A percentile compares a stretch with the other conserved stretches of the same genome.
phyloP scores from a whole-genome alignment of 768 basidiomycete species.

The Rhizopogon sp. region DNA sequence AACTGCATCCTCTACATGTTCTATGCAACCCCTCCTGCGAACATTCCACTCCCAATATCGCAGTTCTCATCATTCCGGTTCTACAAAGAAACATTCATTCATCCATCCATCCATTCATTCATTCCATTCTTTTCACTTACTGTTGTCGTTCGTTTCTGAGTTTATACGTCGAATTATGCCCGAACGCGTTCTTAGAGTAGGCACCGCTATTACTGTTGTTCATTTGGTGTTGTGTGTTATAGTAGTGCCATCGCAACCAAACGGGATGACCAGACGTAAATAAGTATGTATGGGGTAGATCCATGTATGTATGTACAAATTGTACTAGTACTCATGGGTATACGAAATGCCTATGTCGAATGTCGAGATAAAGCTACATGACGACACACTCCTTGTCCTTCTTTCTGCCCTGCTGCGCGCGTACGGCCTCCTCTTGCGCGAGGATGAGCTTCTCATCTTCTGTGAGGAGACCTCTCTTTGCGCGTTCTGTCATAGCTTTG shows the following conservation, averaged over 20 bases:
- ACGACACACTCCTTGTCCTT: neutral
- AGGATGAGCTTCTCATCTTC: neutral
- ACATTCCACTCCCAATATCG: constrained; percentile 3
- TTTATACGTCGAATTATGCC: constrained; percentile 27
- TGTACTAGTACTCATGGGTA: too few species aligned
- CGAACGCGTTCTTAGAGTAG: constrained; percentile 1
- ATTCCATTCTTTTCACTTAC: constrained; percentile 14
- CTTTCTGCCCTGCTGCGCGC: neutral
- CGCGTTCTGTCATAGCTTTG: neutral
- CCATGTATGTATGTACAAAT: neutral
- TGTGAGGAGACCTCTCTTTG: neutral
- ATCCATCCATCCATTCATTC: constrained; percentile 6
- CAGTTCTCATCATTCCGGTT: constrained; percentile 8
- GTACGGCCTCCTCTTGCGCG: neutral
- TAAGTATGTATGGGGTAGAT: neutral
- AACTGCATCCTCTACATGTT: neutral
- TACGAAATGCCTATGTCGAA: neutral
- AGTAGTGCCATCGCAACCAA: neutral
- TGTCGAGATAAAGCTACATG: neutral
- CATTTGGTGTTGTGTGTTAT: constrained; percentile 17
- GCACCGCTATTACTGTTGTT: constrained; percentile 15
- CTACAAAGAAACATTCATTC: constrained; percentile 1
- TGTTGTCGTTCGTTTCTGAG: constrained; percentile 18
- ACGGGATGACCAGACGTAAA: neutral
- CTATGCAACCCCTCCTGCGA: constrained; percentile 1